phyloP scores from a whole-genome alignment of 148 eudicot species.

The Gaultheria prostrata region DNA sequence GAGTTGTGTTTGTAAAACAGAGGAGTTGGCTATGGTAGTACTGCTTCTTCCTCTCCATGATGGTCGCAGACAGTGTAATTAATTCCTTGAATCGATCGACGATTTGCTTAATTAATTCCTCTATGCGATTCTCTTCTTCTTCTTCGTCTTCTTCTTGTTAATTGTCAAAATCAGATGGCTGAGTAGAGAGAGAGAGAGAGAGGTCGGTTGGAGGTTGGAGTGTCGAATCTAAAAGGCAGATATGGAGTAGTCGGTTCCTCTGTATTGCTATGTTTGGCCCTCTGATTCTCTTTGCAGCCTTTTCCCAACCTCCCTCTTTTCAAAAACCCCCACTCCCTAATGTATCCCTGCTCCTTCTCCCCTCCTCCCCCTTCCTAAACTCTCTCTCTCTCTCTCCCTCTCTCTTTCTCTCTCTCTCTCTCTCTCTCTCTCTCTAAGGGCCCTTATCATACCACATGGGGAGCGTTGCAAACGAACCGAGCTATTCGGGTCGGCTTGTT shows the following conservation, averaged over 20 bases:
- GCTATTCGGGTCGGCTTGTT: too few species aligned
- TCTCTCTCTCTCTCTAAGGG: too few species aligned
- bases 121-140: background rate
- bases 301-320: slow-evolving; percentile 25
- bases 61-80: too few species aligned
- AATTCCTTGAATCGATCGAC: slow-evolving; percentile 4
- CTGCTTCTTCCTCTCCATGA: slow-evolving; percentile 8
- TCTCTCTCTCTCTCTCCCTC: background rate
- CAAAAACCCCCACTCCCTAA: slow-evolving; percentile 26
- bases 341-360: background rate
- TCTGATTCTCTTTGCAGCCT: slow-evolving; percentile 28
- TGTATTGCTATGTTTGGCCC: slow-evolving; percentile 38
- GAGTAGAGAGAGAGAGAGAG: background rate
- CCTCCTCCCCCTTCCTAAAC: background rate
- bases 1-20: slow-evolving; percentile 16
- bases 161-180: background rate
- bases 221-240: slow-evolving; percentile 15
- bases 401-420: slow-evolving; percentile 1
- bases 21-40: background rate
- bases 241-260: slow-evolving; percentile 16
- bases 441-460: too few species aligned
- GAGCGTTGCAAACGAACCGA: too few species aligned
- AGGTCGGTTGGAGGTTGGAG: background rate
- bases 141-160: background rate
- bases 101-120: background rate